Evolutionary conservation across 768 basidiomycete genomes (phyloP), one percentile per base, ranked within the genome.

Genomic region (Tricholomella constricta): DNA sequence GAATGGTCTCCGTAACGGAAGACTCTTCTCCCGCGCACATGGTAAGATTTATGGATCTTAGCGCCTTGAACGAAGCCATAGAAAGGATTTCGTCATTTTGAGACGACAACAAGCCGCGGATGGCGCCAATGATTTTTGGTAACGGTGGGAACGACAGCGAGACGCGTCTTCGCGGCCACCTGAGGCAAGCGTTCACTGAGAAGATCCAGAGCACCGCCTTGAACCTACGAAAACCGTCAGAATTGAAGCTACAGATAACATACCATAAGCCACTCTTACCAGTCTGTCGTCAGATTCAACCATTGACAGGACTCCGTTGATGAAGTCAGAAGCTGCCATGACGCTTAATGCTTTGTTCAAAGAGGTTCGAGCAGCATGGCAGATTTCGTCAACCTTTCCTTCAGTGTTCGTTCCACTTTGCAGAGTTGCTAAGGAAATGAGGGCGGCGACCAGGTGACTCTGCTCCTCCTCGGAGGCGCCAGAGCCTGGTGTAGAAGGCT

Each of bases 261-360:
- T 37, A 25, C 10, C 23, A 48, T 9, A 15, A 63, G 80, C 55
- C 52, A 89, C 89, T 62, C 80, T 57, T 52, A 90, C 89, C 64
- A 71, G 70, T 23, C 65, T 50, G 36, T 88, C 79, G 2, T 76
- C 72, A 4, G 79, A 83, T 25, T 75, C 68, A 11, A 91, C 61
- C 70, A 91, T 84, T 1, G 75, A 69, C 17, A 80, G 51, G 5
- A 83, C 70, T 5, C 88, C 78, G 23, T 67, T 62, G 47, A 90
- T 70, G 69, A 96, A 95, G 59, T 87, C 82, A 26, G 71, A 65
- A 2, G 86, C 92, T 7, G 87, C 79, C 71, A 95, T 85, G 37
- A 84, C 78, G 20, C 68, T 74, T 46, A 93, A 77, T 2, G 82
- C 72, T 41, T 74, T 78, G 14, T 71, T 76, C 44, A 91, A 69